Evolutionary conservation across 2,329 filamentous ascomycete genomes (phyloP).

Genomic region (Cordyceps javanica): DNA sequence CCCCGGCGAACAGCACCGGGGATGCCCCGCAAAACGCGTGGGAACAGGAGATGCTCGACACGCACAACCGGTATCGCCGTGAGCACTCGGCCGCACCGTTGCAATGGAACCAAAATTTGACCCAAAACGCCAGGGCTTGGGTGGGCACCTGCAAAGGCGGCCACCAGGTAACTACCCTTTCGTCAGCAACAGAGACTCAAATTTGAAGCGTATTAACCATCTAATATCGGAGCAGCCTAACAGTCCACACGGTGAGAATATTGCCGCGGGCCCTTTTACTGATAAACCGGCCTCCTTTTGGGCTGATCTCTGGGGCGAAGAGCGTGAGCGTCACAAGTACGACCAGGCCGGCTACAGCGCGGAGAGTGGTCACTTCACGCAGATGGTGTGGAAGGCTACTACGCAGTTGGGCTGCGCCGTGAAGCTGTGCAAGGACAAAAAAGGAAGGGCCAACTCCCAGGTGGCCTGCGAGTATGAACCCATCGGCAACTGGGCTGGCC

Average conservation of each 20-base stretch:
- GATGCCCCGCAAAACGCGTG: background rate
- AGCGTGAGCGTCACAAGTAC: constrained; percentile 55
- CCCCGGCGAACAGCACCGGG: background rate
- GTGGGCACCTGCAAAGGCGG: background rate
- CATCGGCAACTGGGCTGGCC: constrained; percentile 2
- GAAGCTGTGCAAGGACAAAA: too few species aligned
- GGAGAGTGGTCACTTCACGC: constrained; percentile 64
- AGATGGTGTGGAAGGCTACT: constrained; percentile 64
- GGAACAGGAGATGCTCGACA: constrained; percentile 2
- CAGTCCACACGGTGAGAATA: constrained; percentile 7
- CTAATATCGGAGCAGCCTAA: background rate
- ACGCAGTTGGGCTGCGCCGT: constrained; percentile 50
- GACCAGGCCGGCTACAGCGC: constrained; percentile 47
- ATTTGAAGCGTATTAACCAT: background rate
- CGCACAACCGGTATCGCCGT: constrained; percentile 10
- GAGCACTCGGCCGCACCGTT: constrained; percentile 5
- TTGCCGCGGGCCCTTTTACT: background rate
- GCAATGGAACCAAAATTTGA: background rate
- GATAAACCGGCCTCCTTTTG: background rate
- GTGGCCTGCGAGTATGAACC: constrained; percentile 14
- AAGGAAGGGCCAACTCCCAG: too few species aligned
- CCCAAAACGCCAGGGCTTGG: constrained; percentile 1
- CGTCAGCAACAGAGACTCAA: background rate
- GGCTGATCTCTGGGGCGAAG: constrained; percentile 21
- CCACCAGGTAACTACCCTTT: constrained; percentile 14